phyloP scores from a whole-genome alignment of 2,329 filamentous ascomycete species.

The Diplodia intermedia region DNA sequence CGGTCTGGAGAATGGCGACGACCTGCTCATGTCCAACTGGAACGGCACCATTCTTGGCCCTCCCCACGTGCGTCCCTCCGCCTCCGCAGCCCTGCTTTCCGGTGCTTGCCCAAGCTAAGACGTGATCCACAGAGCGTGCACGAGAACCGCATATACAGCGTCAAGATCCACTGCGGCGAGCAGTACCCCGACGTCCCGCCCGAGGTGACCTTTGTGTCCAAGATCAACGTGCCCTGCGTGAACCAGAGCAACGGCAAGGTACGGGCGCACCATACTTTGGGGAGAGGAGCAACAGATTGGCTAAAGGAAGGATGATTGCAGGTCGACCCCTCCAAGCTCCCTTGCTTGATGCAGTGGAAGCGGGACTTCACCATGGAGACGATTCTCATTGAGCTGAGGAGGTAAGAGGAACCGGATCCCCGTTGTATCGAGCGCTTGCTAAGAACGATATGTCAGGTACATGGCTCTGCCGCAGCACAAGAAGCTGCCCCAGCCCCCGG shows the following conservation, averaged over 20 bases:
- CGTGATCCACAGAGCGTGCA: slow-evolving; percentile 74
- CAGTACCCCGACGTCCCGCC: slow-evolving; percentile 90
- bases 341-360: slow-evolving; percentile 89
- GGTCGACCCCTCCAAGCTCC: slow-evolving; percentile 84
- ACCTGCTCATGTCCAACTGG: slow-evolving; percentile 98
- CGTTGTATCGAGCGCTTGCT: not conserved
- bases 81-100: slow-evolving; percentile 31
- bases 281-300: not conserved
- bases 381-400: slow-evolving; percentile 82
- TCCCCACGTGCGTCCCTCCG: slow-evolving; percentile 76
- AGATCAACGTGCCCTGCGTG: slow-evolving; percentile 96
- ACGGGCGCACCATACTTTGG: slow-evolving; percentile 36
- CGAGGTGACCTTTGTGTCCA: slow-evolving; percentile 88
- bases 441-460: slow-evolving; percentile 64
- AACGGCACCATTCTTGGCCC: slow-evolving; percentile 97
- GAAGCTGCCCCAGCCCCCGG: slow-evolving; percentile 91
- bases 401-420: slow-evolving; percentile 56
- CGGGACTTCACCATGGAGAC: slow-evolving; percentile 95
- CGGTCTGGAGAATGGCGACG: slow-evolving; percentile 90
- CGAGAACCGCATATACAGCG: slow-evolving; percentile 98
- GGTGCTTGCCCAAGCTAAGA: not conserved
- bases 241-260: slow-evolving; percentile 78
- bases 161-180: slow-evolving; percentile 93
- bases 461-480: slow-evolving; percentile 93
- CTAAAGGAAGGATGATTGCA: slow-evolving; percentile 44